Conservation (phyloP, 257 asterid species). For the Solanum pimpinellifolium region DNA sequence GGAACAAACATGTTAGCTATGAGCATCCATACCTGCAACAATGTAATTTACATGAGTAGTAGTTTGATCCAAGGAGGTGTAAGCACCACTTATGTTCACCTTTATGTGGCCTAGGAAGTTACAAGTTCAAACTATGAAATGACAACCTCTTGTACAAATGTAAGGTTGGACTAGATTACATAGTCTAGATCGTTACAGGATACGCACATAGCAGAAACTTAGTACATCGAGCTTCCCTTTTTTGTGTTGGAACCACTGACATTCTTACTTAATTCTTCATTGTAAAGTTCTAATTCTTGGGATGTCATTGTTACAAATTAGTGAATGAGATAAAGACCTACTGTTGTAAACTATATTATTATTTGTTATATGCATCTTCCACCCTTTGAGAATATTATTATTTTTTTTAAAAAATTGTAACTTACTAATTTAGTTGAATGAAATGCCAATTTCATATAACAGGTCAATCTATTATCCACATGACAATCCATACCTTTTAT, state of each 20-base stretch:
- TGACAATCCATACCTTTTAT: too few relatives aligned
- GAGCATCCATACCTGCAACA: slow-evolving; percentile 72
- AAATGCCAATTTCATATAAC: too few relatives aligned
- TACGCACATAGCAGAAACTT: neutral
- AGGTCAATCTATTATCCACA: too few relatives aligned
- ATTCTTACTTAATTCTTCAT: neutral
- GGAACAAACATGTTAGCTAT: slow-evolving; percentile 57
- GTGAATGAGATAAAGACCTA: neutral
- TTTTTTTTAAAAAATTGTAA: too few relatives aligned
- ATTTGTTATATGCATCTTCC: neutral
- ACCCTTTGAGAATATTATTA: too few relatives aligned
- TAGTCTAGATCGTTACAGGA: neutral
- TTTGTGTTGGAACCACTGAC: neutral
- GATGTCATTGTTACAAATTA: neutral
- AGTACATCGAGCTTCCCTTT: neutral
- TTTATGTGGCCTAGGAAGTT: neutral
- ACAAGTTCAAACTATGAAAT: neutral
- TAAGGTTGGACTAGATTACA: neutral
- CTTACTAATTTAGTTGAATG: too few relatives aligned
- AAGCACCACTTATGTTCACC: neutral
- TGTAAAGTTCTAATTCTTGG: neutral
- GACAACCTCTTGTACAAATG: neutral
- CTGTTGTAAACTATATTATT: neutral
- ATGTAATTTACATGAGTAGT: slow-evolving; percentile 64
- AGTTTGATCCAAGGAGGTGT: slow-evolving; percentile 3